Conservation (phyloP, 1,284 basidiomycete genomes). For the Phenoliferia sp. region DNA sequence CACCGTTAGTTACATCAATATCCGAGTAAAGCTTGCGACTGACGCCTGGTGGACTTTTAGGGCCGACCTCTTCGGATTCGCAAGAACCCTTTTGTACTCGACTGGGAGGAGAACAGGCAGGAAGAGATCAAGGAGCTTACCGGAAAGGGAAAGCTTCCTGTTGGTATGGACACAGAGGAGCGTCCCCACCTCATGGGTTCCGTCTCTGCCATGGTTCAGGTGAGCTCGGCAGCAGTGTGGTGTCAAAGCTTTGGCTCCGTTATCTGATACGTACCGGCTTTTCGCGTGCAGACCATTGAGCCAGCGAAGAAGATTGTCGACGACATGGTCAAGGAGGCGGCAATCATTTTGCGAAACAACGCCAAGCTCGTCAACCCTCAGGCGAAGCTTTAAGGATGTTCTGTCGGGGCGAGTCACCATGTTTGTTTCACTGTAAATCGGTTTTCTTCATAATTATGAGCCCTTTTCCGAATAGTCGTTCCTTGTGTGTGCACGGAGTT, state of each 20-base stretch:
- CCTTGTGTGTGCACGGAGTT: too few relatives aligned
- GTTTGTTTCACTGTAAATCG: too few relatives aligned
- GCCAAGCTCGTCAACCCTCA: slow-evolving; percentile 47
- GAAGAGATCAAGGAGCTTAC: slow-evolving; percentile 71
- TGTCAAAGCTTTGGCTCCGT: not conserved
- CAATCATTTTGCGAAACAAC: slow-evolving; percentile 45
- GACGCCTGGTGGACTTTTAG: slow-evolving; percentile 8
- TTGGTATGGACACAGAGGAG: slow-evolving; percentile 50
- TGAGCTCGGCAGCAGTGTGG: not conserved
- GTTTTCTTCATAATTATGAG: too few relatives aligned
- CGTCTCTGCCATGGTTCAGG: slow-evolving; percentile 64
- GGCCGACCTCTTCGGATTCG: slow-evolving; percentile 80
- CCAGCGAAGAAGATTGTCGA: slow-evolving; percentile 77
- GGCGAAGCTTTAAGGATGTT: slow-evolving; percentile 31
- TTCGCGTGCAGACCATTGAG: slow-evolving; percentile 63
- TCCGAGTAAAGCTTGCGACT: not conserved
- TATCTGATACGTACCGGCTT: not conserved
- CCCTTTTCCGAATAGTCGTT: too few relatives aligned
- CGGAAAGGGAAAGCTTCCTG: slow-evolving; percentile 67
- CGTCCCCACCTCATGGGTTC: slow-evolving; percentile 55
- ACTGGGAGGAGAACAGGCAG: slow-evolving; percentile 63
- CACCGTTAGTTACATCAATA: slow-evolving; percentile 44
- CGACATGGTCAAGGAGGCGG: slow-evolving; percentile 69
- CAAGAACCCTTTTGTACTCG: slow-evolving; percentile 65
- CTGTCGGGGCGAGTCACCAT: too few relatives aligned